A percentile compares a stretch with the other conserved stretches of the same genome.
Evolutionary conservation across 2,329 filamentous ascomycete genomes (phyloP).

Genomic region (Thermothelomyces thermophilus): DNA sequence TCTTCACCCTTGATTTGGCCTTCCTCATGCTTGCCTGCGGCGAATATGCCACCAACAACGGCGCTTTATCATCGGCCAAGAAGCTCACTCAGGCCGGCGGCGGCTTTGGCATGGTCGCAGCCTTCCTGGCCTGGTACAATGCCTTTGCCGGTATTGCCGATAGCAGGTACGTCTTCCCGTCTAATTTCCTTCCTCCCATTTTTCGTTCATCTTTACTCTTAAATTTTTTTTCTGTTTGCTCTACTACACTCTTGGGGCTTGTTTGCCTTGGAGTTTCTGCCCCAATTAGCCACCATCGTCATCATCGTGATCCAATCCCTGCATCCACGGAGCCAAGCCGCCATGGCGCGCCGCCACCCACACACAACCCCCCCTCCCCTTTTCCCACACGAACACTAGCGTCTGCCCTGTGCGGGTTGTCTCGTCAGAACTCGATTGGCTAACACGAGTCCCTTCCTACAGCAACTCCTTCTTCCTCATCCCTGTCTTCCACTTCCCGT

Average conservation of each 20-base stretch:
- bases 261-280: too few species aligned
- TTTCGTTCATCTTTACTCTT: not conserved
- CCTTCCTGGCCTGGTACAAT: conserved; percentile 83
- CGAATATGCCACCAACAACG: conserved; percentile 51
- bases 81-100: conserved; percentile 64
- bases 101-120: conserved; percentile 71
- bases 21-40: conserved; percentile 66
- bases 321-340: conserved; percentile 19
- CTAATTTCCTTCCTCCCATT: conserved; percentile 4
- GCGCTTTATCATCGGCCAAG: conserved; percentile 38
- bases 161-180: conserved; percentile 42
- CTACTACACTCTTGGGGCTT: too few species aligned
- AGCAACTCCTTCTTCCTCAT: conserved; percentile 87
- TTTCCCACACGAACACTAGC: not conserved
- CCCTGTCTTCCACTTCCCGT: conserved; percentile 90
- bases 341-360: conserved; percentile 21
- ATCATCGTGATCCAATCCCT: not conserved
- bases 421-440: conserved; percentile 12
- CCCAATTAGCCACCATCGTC: not conserved
- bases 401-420: conserved; percentile 8
- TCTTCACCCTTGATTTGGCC: conserved; percentile 68
- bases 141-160: conserved; percentile 77
- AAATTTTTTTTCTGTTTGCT: too few species aligned
- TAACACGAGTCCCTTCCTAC: conserved; percentile 29
- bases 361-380: conserved; percentile 8